Percentiles rank a stretch among this genome's conserved stretches.
These are phyloP conservation scores for Pleurozium schreberi DNA, from an alignment of 225 moss, liverwort and hornwort genomes.

Conservation along the genomic window DNA sequence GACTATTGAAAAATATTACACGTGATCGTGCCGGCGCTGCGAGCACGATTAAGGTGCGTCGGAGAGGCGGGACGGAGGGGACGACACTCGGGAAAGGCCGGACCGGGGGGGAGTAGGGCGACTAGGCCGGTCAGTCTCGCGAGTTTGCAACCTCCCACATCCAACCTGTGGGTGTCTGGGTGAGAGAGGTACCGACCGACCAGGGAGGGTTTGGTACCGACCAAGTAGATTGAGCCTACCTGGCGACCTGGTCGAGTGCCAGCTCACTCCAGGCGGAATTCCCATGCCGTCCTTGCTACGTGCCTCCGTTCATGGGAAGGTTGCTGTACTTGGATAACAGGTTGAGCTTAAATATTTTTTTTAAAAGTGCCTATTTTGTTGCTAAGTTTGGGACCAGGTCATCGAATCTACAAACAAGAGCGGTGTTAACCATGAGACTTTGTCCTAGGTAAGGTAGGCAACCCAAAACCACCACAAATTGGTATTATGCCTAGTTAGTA, in stretches of 20 bases:
- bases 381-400: neutral
- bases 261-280: neutral
- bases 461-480: no score
- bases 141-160: constrained; percentile 2
- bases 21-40: neutral
- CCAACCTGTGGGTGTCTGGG: neutral
- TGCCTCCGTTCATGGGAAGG: neutral
- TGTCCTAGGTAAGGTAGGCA: no score
- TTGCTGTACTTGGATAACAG: neutral
- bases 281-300: neutral
- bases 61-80: neutral
- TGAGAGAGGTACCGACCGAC: neutral
- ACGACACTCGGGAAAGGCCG: neutral
- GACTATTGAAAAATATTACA: neutral
- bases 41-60: neutral
- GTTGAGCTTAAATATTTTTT: neutral
- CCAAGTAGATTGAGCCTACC: neutral
- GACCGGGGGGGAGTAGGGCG: neutral
- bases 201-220: neutral
- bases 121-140: neutral
- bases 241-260: neutral
- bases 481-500: no score
- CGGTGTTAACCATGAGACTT: no score
- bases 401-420: no score
- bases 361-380: neutral